phyloP scores from a whole-genome alignment of 2,329 filamentous ascomycete species.

The Chaetomiaceae sp. region DNA sequence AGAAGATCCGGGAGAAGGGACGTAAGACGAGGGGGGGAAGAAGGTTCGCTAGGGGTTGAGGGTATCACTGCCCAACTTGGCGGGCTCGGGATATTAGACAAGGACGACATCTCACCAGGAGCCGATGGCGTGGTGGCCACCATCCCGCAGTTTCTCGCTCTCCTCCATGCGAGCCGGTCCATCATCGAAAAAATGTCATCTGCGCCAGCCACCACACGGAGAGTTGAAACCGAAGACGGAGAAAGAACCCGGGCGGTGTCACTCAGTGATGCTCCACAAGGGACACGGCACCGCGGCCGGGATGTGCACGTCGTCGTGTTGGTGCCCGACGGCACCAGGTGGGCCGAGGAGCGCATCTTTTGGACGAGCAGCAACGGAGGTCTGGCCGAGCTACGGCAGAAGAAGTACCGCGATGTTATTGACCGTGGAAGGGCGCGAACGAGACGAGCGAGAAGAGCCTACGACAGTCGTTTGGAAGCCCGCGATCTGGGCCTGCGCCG shows the following conservation, averaged over 20 bases:
- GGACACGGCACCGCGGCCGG: constrained; percentile 11
- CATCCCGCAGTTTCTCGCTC: constrained; percentile 16
- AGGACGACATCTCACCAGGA: neutral
- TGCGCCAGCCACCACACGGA: neutral
- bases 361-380: constrained; percentile 11
- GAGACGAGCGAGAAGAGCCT: neutral
- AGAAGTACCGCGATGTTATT: constrained; percentile 13
- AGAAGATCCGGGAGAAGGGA: neutral
- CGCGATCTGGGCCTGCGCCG: neutral
- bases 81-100: neutral
- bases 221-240: constrained; percentile 5
- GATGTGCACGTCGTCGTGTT: constrained; percentile 20
- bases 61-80: neutral
- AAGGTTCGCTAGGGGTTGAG: neutral
- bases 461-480: too few species aligned
- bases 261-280: constrained; percentile 1
- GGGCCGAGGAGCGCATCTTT: constrained; percentile 16
- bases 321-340: constrained; percentile 9
- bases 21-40: neutral
- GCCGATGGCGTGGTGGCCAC: constrained; percentile 15
- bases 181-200: constrained; percentile 9
- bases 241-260: constrained; percentile 2
- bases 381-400: constrained; percentile 11
- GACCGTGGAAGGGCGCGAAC: neutral
- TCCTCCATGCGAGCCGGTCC: constrained; percentile 13